phyloP scores from a whole-genome alignment of 805 yeast genomes.

The Ogataea glucozyma region DNA sequence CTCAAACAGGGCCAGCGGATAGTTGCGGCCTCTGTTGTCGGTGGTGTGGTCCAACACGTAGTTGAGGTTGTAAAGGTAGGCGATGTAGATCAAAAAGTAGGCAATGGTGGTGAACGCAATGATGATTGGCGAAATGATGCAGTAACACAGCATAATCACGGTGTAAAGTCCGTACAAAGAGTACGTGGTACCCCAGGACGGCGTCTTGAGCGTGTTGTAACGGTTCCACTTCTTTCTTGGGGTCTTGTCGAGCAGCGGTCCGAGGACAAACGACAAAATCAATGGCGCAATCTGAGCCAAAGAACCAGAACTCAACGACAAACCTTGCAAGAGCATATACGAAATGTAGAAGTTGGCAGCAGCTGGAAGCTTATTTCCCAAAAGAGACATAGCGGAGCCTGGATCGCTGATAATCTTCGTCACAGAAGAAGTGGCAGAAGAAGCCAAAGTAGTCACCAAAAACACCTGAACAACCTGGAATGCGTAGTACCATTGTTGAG shows the following conservation, averaged over 20 bases:
- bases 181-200: slow-evolving; percentile 80
- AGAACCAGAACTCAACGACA: slow-evolving; percentile 73
- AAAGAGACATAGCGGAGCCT: slow-evolving; percentile 63
- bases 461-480: slow-evolving; percentile 91
- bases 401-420: slow-evolving; percentile 70
- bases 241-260: slow-evolving; percentile 73
- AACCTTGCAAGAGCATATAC: slow-evolving; percentile 79
- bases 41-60: slow-evolving; percentile 61
- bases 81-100: slow-evolving; percentile 56
- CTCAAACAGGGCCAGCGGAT: slow-evolving; percentile 71
- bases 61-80: slow-evolving; percentile 60
- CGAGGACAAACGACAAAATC: slow-evolving; percentile 68
- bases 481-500: slow-evolving; percentile 87
- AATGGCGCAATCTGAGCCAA: slow-evolving; percentile 75
- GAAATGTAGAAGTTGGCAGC: slow-evolving; percentile 89
- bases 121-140: slow-evolving; percentile 76
- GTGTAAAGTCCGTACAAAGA: slow-evolving; percentile 77
- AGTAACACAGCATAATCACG: slow-evolving; percentile 70
- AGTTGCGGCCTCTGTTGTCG: slow-evolving; percentile 73
- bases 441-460: slow-evolving; percentile 77
- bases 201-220: slow-evolving; percentile 58
- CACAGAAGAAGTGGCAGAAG: slow-evolving; percentile 80
- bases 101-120: slow-evolving; percentile 66
- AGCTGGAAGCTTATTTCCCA: slow-evolving; percentile 79
- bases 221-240: slow-evolving; percentile 93